Evolutionary conservation across 2,329 filamentous ascomycete species (phyloP), one percentile per base, ranked within the genome.

Genomic region (Pseudogymnoascus sp.): DNA sequence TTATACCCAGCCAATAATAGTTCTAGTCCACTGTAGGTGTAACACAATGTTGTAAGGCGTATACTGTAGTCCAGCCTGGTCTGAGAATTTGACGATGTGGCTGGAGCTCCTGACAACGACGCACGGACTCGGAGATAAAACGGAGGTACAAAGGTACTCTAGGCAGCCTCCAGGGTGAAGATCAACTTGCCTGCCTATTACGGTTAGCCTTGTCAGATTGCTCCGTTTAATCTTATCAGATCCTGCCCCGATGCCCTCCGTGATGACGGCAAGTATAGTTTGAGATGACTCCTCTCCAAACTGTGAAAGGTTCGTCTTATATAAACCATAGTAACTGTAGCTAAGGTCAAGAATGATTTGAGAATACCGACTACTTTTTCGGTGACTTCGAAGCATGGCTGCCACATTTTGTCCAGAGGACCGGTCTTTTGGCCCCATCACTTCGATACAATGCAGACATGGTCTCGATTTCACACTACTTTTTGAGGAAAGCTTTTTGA

Each of bases 191-290:
- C 43, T 54, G 25, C 43, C 25, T 54, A 32, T 54, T 32, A 12
- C 43, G 8, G 43, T 28, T 54, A 54, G 43, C 25, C 25, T 54
- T 32, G 25, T 54, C 47, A 32, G 47, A 54, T 43, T 16, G 41
- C 9, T 54, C 25, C 25, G 47, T 16, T 25, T 54, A 32, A 54
- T 54, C 47, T 54, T 54, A 54, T 54, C 47, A 54, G 47, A 54
- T 54, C 47, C 47, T 54, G 8, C 28, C 28, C 43, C 43, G 8
- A 7, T 6, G 30, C 22, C 9, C 28, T 11, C 8, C 30, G 2
- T 22, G 7, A 25, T 28, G 41, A 16, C 14, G 18, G 5, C 4
- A 2, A 18, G 25, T 32, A 32, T 54, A 54, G 32, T 4, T 32
- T 18, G 5, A 5, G 18, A 54, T 18, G 16, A 32, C 47, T 30